Conservation (phyloP, 345 rosid genomes). For the Eucalyptus regnans region DNA sequence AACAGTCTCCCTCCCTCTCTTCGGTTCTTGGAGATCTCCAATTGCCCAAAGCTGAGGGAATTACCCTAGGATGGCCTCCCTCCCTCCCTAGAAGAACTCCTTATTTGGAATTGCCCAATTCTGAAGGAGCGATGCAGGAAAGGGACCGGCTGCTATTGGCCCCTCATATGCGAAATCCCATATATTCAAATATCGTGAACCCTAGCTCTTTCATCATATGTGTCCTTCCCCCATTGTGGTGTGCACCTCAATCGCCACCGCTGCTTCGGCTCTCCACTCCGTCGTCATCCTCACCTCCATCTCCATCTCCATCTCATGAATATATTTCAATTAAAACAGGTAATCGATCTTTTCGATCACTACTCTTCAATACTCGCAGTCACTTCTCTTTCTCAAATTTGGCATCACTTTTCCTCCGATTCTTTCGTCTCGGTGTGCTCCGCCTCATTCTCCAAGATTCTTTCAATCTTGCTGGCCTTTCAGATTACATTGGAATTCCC, state of each 20-base stretch:
- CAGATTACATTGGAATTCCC: neutral
- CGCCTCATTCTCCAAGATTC: neutral
- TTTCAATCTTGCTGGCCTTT: neutral
- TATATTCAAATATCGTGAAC: fast-evolving
- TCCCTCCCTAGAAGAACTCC: too few species aligned
- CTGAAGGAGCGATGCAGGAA: too few species aligned
- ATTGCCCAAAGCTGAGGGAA: neutral
- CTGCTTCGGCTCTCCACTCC: neutral
- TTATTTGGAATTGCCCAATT: too few species aligned
- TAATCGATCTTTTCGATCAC: neutral
- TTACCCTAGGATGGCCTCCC: too few species aligned
- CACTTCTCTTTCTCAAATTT: neutral
- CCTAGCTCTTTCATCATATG: neutral
- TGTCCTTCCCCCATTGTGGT: neutral
- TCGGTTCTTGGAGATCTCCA: fast-evolving
- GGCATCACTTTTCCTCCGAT: neutral
- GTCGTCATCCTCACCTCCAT: neutral
- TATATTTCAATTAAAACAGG: neutral
- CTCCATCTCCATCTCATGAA: neutral
- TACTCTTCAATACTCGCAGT: neutral
- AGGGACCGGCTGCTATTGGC: neutral
- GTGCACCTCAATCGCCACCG: neutral
- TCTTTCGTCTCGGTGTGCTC: neutral
- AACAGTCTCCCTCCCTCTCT: neutral
- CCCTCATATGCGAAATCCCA: neutral